These are phyloP conservation scores for Cladosporium austrohemisphaericum DNA, from an alignment of 2,329 filamentous ascomycete species.

Conservation along the genomic window DNA sequence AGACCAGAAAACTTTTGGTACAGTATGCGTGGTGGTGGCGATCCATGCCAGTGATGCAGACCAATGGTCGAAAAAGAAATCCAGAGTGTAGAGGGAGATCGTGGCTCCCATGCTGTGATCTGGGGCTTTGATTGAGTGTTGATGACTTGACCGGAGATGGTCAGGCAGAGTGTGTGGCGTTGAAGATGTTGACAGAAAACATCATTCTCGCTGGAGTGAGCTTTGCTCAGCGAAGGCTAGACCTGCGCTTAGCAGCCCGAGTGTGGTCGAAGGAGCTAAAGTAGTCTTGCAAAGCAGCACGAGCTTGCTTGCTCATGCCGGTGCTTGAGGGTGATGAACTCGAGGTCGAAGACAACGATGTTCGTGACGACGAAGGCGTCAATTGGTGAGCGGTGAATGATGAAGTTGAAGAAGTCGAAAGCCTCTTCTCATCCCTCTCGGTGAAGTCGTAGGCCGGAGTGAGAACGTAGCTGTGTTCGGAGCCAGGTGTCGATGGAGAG, in stretches of 20 bases:
- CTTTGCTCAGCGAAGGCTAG: slow-evolving; percentile 22
- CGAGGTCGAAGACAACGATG: slow-evolving; percentile 75
- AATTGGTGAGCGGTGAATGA: slow-evolving; percentile 41
- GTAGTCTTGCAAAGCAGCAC: slow-evolving; percentile 78
- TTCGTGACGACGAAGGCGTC: slow-evolving; percentile 69
- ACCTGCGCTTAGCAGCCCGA: slow-evolving; percentile 52
- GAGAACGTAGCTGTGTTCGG: slow-evolving; percentile 17
- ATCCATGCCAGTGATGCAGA: slow-evolving; percentile 5
- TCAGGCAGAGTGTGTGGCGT: not conserved
- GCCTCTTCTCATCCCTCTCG: slow-evolving; percentile 42
- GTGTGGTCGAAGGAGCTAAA: slow-evolving; percentile 85
- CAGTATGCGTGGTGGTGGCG: slow-evolving; percentile 5
- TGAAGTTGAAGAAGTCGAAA: slow-evolving; percentile 23
- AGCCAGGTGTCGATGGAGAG: slow-evolving; percentile 44
- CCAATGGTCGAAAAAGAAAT: not conserved
- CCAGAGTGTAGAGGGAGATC: slow-evolving; percentile 9
- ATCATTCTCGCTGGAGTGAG: not conserved
- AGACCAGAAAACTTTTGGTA: slow-evolving; percentile 4
- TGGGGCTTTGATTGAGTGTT: slow-evolving; percentile 9
- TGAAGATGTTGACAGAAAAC: not conserved
- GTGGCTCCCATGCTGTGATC: slow-evolving; percentile 10
- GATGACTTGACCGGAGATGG: not conserved
- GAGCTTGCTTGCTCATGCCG: slow-evolving; percentile 69
- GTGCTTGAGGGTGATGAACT: slow-evolving; percentile 48
- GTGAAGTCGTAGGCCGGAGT: slow-evolving; percentile 40